phyloP scores from a whole-genome alignment of 1,139 yeast species.

The Pichia sp. region DNA sequence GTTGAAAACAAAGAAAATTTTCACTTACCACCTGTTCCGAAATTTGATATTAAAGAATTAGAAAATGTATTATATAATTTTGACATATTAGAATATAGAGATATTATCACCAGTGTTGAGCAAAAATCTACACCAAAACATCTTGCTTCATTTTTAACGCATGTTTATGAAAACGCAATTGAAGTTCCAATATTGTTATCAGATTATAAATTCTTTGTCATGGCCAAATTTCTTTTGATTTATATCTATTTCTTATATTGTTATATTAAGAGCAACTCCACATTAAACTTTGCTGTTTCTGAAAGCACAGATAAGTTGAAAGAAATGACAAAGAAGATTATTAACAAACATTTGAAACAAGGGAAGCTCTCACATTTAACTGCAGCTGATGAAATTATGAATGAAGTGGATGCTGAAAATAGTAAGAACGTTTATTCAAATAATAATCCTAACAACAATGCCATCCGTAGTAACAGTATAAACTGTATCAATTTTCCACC shows the following conservation, averaged over 20 bases:
- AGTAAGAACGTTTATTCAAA: too few relatives aligned
- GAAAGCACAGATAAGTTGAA: constrained; percentile 7
- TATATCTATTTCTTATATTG: constrained; percentile 12
- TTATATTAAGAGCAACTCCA: constrained; percentile 5
- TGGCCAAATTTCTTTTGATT: constrained; percentile 9
- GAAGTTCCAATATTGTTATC: constrained; percentile 5
- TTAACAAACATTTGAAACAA: constrained; percentile 3
- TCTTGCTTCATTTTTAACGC: constrained; percentile 8
- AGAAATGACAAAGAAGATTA: constrained; percentile 3
- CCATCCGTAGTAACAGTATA: too few relatives aligned
- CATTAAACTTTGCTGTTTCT: not conserved
- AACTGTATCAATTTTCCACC: not conserved
- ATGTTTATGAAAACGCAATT: constrained; percentile 9
- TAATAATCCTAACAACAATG: too few relatives aligned
- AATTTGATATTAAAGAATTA: constrained; percentile 1
- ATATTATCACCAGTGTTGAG: not conserved
- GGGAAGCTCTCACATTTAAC: constrained; percentile 8
- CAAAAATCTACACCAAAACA: not conserved
- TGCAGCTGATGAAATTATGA: constrained; percentile 2
- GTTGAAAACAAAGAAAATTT: not conserved
- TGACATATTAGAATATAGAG: not conserved
- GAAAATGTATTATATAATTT: constrained; percentile 3
- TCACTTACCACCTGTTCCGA: not conserved
- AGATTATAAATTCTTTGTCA: constrained; percentile 14
- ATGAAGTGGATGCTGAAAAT: not conserved